Evolutionary conservation across 352 stramenopile species (phyloP), one percentile per base, ranked within the genome.

Genomic region (Pythium pyrilobum): DNA sequence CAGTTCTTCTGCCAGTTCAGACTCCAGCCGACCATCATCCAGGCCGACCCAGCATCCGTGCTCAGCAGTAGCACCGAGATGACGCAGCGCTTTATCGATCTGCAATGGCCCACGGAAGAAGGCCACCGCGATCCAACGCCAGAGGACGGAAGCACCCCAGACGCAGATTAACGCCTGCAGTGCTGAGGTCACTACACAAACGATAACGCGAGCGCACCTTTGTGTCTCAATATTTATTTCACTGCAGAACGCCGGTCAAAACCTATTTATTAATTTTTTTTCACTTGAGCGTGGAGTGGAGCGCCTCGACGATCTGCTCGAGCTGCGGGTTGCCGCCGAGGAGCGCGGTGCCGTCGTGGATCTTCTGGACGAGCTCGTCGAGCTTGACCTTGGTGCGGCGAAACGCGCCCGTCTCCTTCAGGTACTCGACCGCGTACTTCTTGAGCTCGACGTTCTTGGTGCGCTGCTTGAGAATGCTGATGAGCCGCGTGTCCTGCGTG

Each of bases 401-500:
- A 24, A 86, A 75, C 16, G 77, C 72, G 6, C 80, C 80, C 4
- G 71, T 83, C 16, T 93, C 76, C 20, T 69, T 66, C 62, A 97
- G 64, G 63, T 89, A 93, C 42, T 90, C 67, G 28, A 97, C 81
- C 0, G 93, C 95, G 64, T 98, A 97, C 58, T 90, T 79, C 59
- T 98, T 98, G 13, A 99, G 74, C 64, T 98, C 87, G 7, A 92
- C 63, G 74, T 97, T 95, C 38, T 97, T 92, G 3, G 95, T 98
- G 41, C 92, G 80, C 66, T 98, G 93, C 77, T 98, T 98, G 36
- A 99, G 69, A 56, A 99, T 98, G 48, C 87, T 97, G 29, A 98
- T 63, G 25, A 99, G 63, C 31, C 92, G 82, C 23, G 78, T 91
- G 63, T 98, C 92, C 13, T 79, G 57, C 8, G 63, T 51, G 58